Percentiles rank a stretch among this genome's conserved stretches.
Evolutionary conservation across 2,329 filamentous ascomycete genomes (phyloP).

Genomic region (Xylariomycetidae sp.): DNA sequence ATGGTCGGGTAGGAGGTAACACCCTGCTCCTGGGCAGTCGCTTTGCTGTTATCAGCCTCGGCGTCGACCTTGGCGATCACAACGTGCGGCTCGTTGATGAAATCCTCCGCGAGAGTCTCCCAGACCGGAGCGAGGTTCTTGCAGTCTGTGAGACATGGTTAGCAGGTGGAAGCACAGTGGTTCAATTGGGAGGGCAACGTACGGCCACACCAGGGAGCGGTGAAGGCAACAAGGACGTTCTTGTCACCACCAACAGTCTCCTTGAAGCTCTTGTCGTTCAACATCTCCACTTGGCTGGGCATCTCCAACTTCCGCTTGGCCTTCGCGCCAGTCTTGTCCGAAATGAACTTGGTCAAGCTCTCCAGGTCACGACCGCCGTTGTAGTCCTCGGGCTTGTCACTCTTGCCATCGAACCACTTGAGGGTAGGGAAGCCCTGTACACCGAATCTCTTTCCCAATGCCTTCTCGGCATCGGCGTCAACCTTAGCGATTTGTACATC

Average conservation of each 20-base stretch:
- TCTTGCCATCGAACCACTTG: constrained; percentile 97
- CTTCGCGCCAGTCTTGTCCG: constrained; percentile 82
- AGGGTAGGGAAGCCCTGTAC: constrained; percentile 94
- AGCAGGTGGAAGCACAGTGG: constrained; percentile 9
- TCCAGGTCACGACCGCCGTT: constrained; percentile 82
- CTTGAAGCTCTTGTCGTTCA: constrained; percentile 76
- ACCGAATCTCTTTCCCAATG: constrained; percentile 77
- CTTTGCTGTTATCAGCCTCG: constrained; percentile 78
- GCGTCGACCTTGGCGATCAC: constrained; percentile 93
- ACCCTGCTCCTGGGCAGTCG: constrained; percentile 66
- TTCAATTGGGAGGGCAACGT: constrained; percentile 39
- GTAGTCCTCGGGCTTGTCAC: constrained; percentile 78
- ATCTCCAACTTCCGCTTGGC: constrained; percentile 68
- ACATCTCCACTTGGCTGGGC: constrained; percentile 69
- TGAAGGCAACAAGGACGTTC: constrained; percentile 92
- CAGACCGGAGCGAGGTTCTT: constrained; percentile 86
- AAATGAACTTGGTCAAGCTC: constrained; percentile 72
- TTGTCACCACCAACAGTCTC: constrained; percentile 75
- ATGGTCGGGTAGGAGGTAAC: constrained; percentile 91
- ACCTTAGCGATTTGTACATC: constrained; percentile 88
- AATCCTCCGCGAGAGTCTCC: constrained; percentile 82
- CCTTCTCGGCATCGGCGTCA: constrained; percentile 84
- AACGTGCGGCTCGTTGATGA: constrained; percentile 69
- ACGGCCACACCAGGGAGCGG: constrained; percentile 98
- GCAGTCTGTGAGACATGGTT: constrained; percentile 66